Conservation (phyloP, 2,329 filamentous ascomycete species). For the Ceratocystis ficicola region DNA sequence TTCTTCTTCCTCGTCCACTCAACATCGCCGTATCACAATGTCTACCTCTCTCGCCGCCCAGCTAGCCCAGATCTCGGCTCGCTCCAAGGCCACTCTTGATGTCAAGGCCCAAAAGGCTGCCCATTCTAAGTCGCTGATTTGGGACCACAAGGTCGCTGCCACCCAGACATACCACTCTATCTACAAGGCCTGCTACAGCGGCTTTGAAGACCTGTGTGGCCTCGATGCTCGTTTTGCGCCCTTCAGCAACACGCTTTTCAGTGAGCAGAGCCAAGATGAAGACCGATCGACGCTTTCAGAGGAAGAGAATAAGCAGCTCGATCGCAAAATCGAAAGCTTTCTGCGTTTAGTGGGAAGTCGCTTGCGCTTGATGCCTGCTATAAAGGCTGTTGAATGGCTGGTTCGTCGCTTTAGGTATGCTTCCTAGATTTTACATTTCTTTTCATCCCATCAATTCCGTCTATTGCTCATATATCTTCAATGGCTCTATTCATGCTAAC, state of each 20-base stretch:
- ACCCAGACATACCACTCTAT: constrained; percentile 84
- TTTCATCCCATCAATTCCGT: background rate
- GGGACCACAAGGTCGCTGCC: constrained; percentile 71
- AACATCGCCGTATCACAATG: constrained; percentile 39
- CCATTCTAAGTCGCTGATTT: constrained; percentile 90
- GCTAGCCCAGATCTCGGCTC: constrained; percentile 80
- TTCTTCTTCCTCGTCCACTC: constrained; percentile 59
- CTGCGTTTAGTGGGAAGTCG: constrained; percentile 65
- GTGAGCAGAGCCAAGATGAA: constrained; percentile 79
- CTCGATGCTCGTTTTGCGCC: constrained; percentile 66
- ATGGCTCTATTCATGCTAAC: constrained; percentile 5
- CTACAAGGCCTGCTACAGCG: constrained; percentile 75
- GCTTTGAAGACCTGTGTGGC: constrained; percentile 81
- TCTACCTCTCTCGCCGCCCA: constrained; percentile 81
- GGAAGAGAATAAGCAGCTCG: constrained; percentile 68
- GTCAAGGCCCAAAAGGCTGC: constrained; percentile 83
- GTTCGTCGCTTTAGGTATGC: constrained; percentile 74
- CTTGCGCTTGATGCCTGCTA: constrained; percentile 70
- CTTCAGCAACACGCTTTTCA: constrained; percentile 74
- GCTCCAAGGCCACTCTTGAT: constrained; percentile 81
- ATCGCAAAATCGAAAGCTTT: constrained; percentile 68
- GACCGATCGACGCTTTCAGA: constrained; percentile 76
- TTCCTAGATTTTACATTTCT: background rate
- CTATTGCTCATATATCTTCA: background rate
- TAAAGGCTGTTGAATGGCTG: constrained; percentile 91